phyloP scores from a whole-genome alignment of 108 stramenopile species.

The Nannochloropsis granulata region DNA sequence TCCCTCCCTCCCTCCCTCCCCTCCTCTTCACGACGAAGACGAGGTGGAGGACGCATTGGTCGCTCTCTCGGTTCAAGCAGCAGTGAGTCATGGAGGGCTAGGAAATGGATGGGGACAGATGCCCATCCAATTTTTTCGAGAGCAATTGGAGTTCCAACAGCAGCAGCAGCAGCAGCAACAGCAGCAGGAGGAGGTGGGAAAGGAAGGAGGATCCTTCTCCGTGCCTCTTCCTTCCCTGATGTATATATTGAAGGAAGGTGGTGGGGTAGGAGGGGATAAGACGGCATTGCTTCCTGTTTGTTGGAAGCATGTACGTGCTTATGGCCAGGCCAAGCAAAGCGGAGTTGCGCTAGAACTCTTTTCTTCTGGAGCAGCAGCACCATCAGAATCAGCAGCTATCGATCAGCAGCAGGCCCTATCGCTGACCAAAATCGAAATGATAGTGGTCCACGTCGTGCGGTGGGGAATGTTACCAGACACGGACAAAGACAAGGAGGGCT shows the following conservation, averaged over 20 bases:
- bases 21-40: background rate
- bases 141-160: background rate
- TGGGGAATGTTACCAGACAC: background rate
- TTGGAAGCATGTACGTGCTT: background rate
- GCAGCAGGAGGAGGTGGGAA: too few species aligned
- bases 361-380: background rate
- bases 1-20: background rate
- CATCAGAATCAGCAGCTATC: too few species aligned
- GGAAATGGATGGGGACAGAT: background rate
- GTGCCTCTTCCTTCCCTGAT: background rate
- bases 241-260: background rate
- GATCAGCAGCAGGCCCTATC: background rate
- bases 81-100: background rate
- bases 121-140: background rate
- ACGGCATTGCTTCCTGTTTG: background rate
- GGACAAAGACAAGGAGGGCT: background rate
- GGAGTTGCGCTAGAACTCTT: background rate
- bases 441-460: background rate
- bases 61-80: background rate
- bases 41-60: background rate
- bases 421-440: background rate
- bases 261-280: background rate
- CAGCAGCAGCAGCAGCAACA: background rate
- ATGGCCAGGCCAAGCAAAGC: background rate
- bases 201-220: too few species aligned